Evolutionary conservation across 2,329 filamentous ascomycete species (phyloP).

Genomic region (Sordariomycetes sp.): DNA sequence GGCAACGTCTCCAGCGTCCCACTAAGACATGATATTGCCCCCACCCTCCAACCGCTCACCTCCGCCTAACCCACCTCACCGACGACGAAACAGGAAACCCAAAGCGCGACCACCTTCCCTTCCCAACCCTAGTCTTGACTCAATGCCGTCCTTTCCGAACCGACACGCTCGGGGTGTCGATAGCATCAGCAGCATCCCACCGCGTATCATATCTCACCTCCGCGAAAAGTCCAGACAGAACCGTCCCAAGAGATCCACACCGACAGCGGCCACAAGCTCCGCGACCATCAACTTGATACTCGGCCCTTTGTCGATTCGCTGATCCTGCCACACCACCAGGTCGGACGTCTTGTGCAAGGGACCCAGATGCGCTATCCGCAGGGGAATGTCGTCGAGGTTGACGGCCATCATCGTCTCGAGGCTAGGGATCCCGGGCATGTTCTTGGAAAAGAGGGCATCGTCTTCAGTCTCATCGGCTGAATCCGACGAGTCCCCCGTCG

Average conservation of each 20-base stretch:
- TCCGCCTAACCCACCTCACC: not conserved
- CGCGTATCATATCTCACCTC: not conserved
- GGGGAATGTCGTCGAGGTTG: constrained; percentile 44
- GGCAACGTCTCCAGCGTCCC: too few species aligned
- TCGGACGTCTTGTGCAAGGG: constrained; percentile 30
- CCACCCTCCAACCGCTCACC: not conserved
- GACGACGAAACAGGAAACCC: not conserved
- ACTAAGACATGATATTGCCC: too few species aligned
- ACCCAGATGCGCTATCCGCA: constrained; percentile 29
- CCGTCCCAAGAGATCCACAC: constrained; percentile 40
- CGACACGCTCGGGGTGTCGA: not conserved
- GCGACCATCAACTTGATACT: constrained; percentile 50
- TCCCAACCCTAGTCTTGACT: not conserved
- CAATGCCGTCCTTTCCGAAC: not conserved
- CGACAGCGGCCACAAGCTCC: constrained; percentile 54
- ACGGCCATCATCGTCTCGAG: constrained; percentile 36
- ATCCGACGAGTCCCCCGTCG: constrained; percentile 5
- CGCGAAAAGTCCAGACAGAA: constrained; percentile 43
- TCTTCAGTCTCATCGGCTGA: constrained; percentile 7
- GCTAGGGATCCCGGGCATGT: constrained; percentile 54
- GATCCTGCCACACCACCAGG: constrained; percentile 45
- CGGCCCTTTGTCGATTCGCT: constrained; percentile 31
- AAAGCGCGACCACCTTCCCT: not conserved
- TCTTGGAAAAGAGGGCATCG: constrained; percentile 37
- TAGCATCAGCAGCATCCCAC: not conserved